phyloP scores from a whole-genome alignment of 2,329 filamentous ascomycete genomes.

The Hymenoscyphus infarciens region DNA sequence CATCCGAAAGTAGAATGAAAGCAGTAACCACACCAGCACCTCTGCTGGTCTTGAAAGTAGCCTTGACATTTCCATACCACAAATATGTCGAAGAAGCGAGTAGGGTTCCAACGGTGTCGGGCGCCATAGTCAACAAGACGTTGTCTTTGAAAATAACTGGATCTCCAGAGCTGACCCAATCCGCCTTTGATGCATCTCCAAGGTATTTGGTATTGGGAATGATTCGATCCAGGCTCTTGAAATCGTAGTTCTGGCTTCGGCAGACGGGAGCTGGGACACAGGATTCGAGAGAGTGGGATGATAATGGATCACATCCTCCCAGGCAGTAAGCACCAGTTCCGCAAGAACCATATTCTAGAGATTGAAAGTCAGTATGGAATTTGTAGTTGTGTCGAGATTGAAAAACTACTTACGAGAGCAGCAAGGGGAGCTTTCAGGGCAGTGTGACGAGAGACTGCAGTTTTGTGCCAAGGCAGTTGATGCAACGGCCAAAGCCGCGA shows the following conservation, averaged over 20 bases:
- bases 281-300: constrained; percentile 77
- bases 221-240: constrained; percentile 68
- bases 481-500: constrained; percentile 27
- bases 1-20: constrained; percentile 91
- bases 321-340: constrained; percentile 93
- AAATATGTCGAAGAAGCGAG: constrained; percentile 82
- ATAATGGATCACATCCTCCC: constrained; percentile 86
- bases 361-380: constrained; percentile 9
- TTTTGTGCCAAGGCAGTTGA: constrained; percentile 25
- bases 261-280: constrained; percentile 85
- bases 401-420: constrained; percentile 65
- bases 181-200: constrained; percentile 72
- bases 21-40: constrained; percentile 91
- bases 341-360: constrained; percentile 82
- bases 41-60: constrained; percentile 77
- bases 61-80: constrained; percentile 94
- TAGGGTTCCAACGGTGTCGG: constrained; percentile 80
- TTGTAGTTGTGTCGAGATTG: constrained; percentile 13
- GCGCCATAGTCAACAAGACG: constrained; percentile 84
- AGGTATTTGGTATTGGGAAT: constrained; percentile 76
- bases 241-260: constrained; percentile 67
- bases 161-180: constrained; percentile 86
- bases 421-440: constrained; percentile 70
- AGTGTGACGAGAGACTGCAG: constrained; percentile 55
- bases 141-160: constrained; percentile 65